Conservation (phyloP, 2,329 filamentous ascomycete species). For the Curvularia lunata region DNA sequence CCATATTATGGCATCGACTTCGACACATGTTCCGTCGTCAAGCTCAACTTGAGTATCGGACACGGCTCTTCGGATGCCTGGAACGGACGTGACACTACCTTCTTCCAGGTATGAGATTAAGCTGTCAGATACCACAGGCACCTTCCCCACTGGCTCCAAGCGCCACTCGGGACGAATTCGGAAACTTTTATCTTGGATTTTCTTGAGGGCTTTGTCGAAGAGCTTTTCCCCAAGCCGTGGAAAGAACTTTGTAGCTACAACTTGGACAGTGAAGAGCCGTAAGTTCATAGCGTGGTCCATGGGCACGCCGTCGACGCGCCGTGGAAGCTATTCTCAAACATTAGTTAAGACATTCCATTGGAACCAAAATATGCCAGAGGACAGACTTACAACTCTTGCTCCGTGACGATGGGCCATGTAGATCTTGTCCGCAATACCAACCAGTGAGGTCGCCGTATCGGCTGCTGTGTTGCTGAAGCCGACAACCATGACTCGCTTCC, state of each 20-base stretch:
- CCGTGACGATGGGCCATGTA: conserved; percentile 37
- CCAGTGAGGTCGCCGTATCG: conserved; percentile 32
- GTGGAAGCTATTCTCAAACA: conserved; percentile 19
- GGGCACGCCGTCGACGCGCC: conserved; percentile 19
- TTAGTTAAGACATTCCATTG: background rate
- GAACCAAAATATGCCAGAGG: background rate
- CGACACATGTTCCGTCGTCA: conserved; percentile 35
- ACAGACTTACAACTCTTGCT: conserved; percentile 21
- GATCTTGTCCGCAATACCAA: conserved; percentile 26
- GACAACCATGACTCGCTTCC: conserved; percentile 32
- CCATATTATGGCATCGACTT: conserved; percentile 46
- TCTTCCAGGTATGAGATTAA: conserved; percentile 24
- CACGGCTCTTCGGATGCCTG: conserved; percentile 23
- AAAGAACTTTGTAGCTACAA: conserved; percentile 20
- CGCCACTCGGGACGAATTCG: conserved; percentile 32
- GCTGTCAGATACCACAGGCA: conserved; percentile 30
- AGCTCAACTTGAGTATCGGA: conserved; percentile 31
- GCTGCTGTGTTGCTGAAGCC: conserved; percentile 37
- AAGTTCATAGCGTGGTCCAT: conserved; percentile 25
- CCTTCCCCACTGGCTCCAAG: conserved; percentile 26
- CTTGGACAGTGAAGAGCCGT: conserved; percentile 22
- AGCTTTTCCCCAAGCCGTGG: conserved; percentile 22
- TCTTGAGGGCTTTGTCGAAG: conserved; percentile 29
- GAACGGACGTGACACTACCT: conserved; percentile 25
- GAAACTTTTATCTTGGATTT: conserved; percentile 31